A percentile compares a stretch with the other conserved stretches of the same genome.
Conservation (phyloP, 345 rosid genomes). For the Eucalyptus decipiens region DNA sequence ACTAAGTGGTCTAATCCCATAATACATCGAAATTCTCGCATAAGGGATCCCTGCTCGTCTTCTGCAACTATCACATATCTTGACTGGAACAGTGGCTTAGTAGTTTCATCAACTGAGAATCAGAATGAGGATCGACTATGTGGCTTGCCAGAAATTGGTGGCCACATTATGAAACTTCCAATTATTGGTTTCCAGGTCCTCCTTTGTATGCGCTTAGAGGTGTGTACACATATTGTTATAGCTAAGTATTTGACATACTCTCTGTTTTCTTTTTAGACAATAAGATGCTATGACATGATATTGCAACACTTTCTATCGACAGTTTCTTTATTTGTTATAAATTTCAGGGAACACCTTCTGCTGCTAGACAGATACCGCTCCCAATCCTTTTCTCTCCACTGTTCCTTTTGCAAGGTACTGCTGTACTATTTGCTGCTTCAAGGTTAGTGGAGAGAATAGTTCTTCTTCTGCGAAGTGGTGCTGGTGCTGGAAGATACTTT, state of each 20-base stretch:
- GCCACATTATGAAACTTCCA: constrained; percentile 88
- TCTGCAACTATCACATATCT: constrained; percentile 56
- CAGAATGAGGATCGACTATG: constrained; percentile 51
- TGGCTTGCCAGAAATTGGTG: constrained; percentile 87
- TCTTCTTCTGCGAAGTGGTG: constrained; percentile 54
- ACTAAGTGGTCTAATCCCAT: constrained; percentile 92
- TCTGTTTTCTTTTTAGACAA: background rate
- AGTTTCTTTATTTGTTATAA: constrained; percentile 3
- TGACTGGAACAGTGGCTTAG: constrained; percentile 89
- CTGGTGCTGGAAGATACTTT: constrained; percentile 66
- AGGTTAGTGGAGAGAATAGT: constrained; percentile 70
- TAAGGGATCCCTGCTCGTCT: constrained; percentile 52
- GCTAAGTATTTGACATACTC: background rate
- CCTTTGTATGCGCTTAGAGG: constrained; percentile 94
- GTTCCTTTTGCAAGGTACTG: constrained; percentile 81
- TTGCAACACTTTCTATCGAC: constrained; percentile 2
- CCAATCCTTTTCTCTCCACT: constrained; percentile 80
- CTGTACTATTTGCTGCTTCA: constrained; percentile 68
- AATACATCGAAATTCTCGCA: constrained; percentile 49
- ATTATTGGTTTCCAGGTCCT: constrained; percentile 75
- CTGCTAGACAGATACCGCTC: constrained; percentile 70
- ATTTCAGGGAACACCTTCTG: constrained; percentile 84
- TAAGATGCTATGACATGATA: background rate
- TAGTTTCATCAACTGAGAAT: constrained; percentile 56
- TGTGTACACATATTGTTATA: background rate